Percentiles rank a stretch among this genome's conserved stretches.
These are phyloP conservation scores for Phytomonas sp. DNA, from an alignment of 208 protist species.

Conservation along the genomic window DNA sequence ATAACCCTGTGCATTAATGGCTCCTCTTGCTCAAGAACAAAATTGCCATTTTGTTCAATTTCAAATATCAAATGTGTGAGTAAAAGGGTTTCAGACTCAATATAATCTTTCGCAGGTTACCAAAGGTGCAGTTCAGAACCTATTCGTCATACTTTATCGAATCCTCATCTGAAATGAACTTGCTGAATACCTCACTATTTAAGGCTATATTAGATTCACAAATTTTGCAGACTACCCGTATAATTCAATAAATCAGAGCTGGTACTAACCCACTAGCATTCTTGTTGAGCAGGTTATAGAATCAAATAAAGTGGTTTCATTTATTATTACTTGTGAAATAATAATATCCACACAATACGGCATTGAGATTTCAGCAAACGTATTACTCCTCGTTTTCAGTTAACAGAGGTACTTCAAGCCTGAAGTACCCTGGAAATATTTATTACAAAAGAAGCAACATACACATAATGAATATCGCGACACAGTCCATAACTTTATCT, in stretches of 20 bases:
- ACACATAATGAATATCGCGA: neutral
- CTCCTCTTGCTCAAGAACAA: neutral
- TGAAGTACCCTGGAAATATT: slow-evolving; percentile 65
- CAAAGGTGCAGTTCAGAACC: slow-evolving; percentile 73
- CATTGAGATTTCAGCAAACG: slow-evolving; percentile 42
- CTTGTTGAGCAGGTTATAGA: slow-evolving; percentile 67
- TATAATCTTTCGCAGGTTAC: slow-evolving; percentile 59
- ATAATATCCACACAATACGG: neutral
- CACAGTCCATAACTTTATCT: neutral
- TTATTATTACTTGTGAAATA: neutral
- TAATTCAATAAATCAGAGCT: slow-evolving; percentile 26
- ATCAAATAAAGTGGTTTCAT: slow-evolving; percentile 69
- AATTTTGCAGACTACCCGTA: slow-evolving; percentile 46
- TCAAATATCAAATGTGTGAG: slow-evolving; percentile 71
- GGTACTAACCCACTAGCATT: slow-evolving; percentile 37
- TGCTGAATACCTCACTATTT: slow-evolving; percentile 31
- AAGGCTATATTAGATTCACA: slow-evolving; percentile 30
- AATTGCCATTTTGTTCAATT: neutral
- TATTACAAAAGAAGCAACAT: slow-evolving; percentile 24
- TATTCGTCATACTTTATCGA: slow-evolving; percentile 40
- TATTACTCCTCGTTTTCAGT: slow-evolving; percentile 66
- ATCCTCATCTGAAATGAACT: slow-evolving; percentile 10
- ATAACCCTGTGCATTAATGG: neutral
- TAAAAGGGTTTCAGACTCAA: slow-evolving; percentile 77
- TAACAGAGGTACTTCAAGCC: slow-evolving; percentile 47